Percentiles rank a stretch among this genome's conserved stretches.
Conservation (phyloP, 768 basidiomycete genomes). For the Thelephora ganbajun region DNA sequence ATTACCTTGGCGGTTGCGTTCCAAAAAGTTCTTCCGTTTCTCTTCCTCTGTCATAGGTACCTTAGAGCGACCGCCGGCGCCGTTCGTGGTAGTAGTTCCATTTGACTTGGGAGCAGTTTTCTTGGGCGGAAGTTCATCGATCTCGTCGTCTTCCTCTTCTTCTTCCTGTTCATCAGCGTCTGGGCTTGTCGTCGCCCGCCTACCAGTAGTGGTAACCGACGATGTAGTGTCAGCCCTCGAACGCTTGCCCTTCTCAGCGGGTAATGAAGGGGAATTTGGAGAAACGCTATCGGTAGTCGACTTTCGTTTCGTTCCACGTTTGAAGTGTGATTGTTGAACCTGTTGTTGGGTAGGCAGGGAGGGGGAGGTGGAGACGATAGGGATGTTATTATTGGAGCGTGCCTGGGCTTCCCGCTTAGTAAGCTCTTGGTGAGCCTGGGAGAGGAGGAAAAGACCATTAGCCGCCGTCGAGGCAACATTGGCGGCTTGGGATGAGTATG, state of each 20-base stretch:
- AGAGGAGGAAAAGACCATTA: constrained; percentile 87
- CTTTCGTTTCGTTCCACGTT: constrained; percentile 64
- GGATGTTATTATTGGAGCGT: neutral
- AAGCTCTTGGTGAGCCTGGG: constrained; percentile 92
- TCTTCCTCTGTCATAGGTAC: constrained; percentile 97
- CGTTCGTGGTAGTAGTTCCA: neutral
- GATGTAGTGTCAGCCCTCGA: constrained; percentile 22
- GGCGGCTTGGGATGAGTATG: constrained; percentile 27
- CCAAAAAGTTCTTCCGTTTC: constrained; percentile 91
- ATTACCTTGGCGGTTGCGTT: constrained; percentile 92
- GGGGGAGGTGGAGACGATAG: neutral
- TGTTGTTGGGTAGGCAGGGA: constrained; percentile 9
- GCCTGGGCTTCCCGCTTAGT: constrained; percentile 76
- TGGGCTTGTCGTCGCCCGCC: constrained; percentile 14
- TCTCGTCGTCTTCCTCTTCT: constrained; percentile 19
- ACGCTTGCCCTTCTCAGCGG: constrained; percentile 18
- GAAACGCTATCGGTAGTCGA: constrained; percentile 32
- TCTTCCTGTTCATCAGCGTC: constrained; percentile 20
- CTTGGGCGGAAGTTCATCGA: constrained; percentile 8
- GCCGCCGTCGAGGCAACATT: constrained; percentile 61
- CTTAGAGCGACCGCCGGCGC: constrained; percentile 23
- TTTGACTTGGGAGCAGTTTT: neutral
- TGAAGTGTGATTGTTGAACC: constrained; percentile 18
- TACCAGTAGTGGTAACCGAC: constrained; percentile 6
- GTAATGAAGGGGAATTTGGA: constrained; percentile 6